Evolutionary conservation across 2,329 filamentous ascomycete species (phyloP).

Genomic region (Ploettnerulaceae sp.): DNA sequence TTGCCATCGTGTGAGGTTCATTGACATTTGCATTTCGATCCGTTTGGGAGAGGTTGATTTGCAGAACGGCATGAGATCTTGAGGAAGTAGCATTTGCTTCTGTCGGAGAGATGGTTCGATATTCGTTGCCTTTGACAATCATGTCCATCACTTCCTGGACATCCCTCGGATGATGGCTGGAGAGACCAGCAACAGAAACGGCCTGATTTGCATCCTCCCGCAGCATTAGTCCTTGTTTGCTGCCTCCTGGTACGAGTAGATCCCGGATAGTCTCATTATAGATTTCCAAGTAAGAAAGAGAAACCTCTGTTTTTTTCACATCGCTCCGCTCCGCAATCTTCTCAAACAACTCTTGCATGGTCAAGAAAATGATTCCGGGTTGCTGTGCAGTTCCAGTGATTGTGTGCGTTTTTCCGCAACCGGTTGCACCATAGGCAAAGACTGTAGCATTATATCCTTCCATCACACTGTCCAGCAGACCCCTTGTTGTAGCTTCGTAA

Average conservation of each 20-base stretch:
- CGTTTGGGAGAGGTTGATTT: constrained; percentile 93
- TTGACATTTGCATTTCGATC: constrained; percentile 88
- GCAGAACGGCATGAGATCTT: constrained; percentile 91
- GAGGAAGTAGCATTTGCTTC: constrained; percentile 97
- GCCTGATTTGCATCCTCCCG: constrained; percentile 91
- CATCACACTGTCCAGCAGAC: constrained; percentile 87
- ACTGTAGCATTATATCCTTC: constrained; percentile 99
- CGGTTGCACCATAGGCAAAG: constrained; percentile 95
- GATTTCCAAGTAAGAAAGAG: constrained; percentile 93
- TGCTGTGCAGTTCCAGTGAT: constrained; percentile 89
- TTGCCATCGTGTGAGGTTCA: constrained; percentile 97
- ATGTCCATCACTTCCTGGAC: constrained; percentile 99
- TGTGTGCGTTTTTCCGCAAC: constrained; percentile 97
- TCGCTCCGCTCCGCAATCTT: constrained; percentile 81
- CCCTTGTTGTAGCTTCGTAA: constrained; percentile 87
- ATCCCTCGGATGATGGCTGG: constrained; percentile 84
- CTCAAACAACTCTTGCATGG: constrained; percentile 98
- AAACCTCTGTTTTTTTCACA: constrained; percentile 85
- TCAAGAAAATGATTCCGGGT: constrained; percentile 96
- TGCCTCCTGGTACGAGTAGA: constrained; percentile 77
- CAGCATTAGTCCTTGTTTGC: constrained; percentile 77
- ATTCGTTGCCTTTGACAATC: constrained; percentile 92
- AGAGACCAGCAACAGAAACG: constrained; percentile 85
- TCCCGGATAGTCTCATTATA: constrained; percentile 99
- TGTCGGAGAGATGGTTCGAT: constrained; percentile 91